Base-by-base conservation (phyloP, 257 asterid species). In the Pogostemon cablin region DNA sequence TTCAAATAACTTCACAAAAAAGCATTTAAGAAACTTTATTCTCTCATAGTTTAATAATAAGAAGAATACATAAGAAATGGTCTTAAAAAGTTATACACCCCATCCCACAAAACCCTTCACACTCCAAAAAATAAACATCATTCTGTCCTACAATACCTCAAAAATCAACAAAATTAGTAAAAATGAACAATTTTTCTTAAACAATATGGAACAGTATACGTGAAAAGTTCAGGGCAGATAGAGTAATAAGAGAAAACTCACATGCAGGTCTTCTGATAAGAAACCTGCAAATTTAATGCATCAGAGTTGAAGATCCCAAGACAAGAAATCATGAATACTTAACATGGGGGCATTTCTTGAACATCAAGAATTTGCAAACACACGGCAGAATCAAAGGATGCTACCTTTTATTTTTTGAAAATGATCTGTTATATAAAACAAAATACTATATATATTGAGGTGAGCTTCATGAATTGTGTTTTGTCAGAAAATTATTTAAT, bases 291-390 rank as follows among this genome's bases (percentile, higher is more conserved):
- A 12, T 43, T 47, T 39, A 40, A 10, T 34, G 54, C 53, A 62
- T 64, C 41, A 35, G 20, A 37, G 46, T 54, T 62, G 83, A 69
- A 75, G 90, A 87, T 90, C 86, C 82, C 88, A 60, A 64, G 77
- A 63, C 20, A 50, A 25, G 12, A 44, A 3, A 11, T 43, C 37
- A 37, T 25, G 32, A 25, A 40, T 60, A 25, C 12, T 55, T 55
- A 20, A 25, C 4, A 3, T 7, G 50, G 57, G 40, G 40, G 61
- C 5, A 37, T 77, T 73, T 75, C 77, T 83, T 69, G 79, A 77
- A 81, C 44, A 20, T 46, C 67, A 69, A 82, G 80, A 80, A 67
- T 72, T 78, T 54, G 37, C 60, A 6, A 53, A 53, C 59, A 17
- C 59, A 15, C 58, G 34, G 9, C 8, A 52, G 58, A 53, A 20